Evolutionary conservation across 805 yeast species (phyloP).

Genomic region (Candida jianshihensis): DNA sequence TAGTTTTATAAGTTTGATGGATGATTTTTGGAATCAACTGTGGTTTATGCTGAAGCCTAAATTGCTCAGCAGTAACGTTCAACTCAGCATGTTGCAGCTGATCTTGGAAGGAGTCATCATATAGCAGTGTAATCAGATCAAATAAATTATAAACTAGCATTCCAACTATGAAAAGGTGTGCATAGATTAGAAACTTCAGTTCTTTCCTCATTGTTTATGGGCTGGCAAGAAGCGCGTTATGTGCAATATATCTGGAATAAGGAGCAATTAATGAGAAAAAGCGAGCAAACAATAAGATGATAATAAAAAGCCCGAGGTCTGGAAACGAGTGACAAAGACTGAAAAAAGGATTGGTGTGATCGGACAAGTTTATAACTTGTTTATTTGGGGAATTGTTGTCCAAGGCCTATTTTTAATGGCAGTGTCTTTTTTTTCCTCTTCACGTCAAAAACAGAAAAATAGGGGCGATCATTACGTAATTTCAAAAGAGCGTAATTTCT

Average conservation of each 20-base stretch:
- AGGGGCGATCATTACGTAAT: too few species aligned
- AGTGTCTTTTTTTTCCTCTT: too few species aligned
- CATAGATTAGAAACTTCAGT: conserved; percentile 50
- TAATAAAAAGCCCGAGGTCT: not conserved
- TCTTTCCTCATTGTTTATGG: conserved; percentile 52
- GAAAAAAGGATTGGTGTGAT: too few species aligned
- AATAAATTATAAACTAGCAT: conserved; percentile 52
- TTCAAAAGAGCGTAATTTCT: too few species aligned
- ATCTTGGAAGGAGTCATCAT: conserved; percentile 63
- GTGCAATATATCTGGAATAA: too few species aligned
- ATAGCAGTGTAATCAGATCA: conserved; percentile 66
- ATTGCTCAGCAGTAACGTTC: conserved; percentile 35
- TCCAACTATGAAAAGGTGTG: conserved; percentile 39
- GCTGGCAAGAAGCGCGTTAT: too few species aligned
- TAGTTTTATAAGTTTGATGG: conserved; percentile 87
- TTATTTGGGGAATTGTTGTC: too few species aligned
- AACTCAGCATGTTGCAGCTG: conserved; percentile 58
- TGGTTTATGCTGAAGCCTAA: conserved; percentile 33
- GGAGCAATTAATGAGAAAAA: not conserved
- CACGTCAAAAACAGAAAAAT: too few species aligned
- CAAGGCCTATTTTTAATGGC: too few species aligned
- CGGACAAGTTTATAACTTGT: too few species aligned
- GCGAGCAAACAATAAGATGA: not conserved
- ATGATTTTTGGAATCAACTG: conserved; percentile 79
- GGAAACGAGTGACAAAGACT: too few species aligned